Conservation (phyloP, 202 grass and related monocot species). For the Bolboschoenoplectus hybrid region DNA sequence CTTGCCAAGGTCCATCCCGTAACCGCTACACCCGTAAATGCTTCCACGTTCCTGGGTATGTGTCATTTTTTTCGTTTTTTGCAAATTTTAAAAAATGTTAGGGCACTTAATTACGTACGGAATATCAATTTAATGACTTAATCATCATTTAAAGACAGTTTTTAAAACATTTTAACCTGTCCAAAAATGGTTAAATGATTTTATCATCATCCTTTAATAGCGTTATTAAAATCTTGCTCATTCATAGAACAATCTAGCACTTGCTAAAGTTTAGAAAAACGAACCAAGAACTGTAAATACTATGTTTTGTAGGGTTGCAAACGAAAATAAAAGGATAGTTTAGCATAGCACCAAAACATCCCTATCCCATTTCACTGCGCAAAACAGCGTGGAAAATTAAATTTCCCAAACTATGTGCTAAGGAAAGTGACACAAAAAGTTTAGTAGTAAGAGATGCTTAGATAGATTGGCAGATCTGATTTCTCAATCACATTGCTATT, state of each 20-base stretch:
- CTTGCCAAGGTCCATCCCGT: constrained; percentile 70
- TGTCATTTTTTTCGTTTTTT: neutral
- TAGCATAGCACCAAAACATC: neutral
- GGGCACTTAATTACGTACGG: neutral
- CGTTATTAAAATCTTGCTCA: neutral
- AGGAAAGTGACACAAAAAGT: constrained; percentile 24
- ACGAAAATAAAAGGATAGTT: constrained; percentile 11
- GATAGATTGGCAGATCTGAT: constrained; percentile 9
- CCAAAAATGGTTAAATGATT: neutral
- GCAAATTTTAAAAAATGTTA: neutral
- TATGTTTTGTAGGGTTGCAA: neutral
- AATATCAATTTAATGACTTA: neutral
- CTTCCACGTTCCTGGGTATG: constrained; percentile 80
- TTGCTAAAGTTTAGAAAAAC: neutral
- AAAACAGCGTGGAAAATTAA: neutral
- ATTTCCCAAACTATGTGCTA: constrained; percentile 19
- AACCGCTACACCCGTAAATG: constrained; percentile 82
- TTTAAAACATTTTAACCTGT: neutral
- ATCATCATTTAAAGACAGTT: neutral
- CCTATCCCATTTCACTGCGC: constrained; percentile 12
- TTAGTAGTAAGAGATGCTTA: neutral
- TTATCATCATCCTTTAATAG: neutral
- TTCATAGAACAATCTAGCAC: neutral
- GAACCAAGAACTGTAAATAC: constrained; percentile 5
- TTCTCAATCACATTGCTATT: neutral